These are phyloP conservation scores for Phytopythium sindhum DNA, from an alignment of 352 stramenopile species.

Conservation along the genomic window DNA sequence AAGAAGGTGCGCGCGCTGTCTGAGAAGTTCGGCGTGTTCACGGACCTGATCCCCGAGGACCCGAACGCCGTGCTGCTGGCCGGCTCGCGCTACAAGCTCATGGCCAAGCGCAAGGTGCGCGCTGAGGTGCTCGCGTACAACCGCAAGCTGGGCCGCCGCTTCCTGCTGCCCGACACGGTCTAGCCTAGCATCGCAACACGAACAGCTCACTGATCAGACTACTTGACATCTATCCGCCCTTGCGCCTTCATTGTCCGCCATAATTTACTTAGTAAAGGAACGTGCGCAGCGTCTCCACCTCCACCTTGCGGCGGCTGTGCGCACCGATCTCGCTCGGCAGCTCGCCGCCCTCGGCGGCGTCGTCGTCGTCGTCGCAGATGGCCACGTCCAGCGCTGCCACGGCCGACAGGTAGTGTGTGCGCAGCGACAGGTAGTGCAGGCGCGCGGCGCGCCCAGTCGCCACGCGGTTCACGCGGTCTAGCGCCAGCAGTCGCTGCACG, in stretches of 20 bases:
- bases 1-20: slow-evolving; percentile 68
- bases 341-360: slow-evolving; percentile 44
- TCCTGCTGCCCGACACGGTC: slow-evolving; percentile 51
- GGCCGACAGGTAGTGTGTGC: slow-evolving; percentile 64
- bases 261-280: slow-evolving; percentile 50
- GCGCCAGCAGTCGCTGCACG: slow-evolving; percentile 34
- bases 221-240: background rate
- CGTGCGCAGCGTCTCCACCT: slow-evolving; percentile 55
- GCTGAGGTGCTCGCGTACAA: slow-evolving; percentile 71
- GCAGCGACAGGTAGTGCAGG: slow-evolving; percentile 55
- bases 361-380: slow-evolving; percentile 52
- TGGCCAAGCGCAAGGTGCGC: slow-evolving; percentile 76
- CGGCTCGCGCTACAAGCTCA: slow-evolving; percentile 63
- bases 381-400: slow-evolving; percentile 58
- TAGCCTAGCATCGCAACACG: no score
- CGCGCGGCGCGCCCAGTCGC: slow-evolving; percentile 49
- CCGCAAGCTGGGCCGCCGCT: slow-evolving; percentile 69
- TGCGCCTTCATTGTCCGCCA: background rate
- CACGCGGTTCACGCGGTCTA: slow-evolving; percentile 57
- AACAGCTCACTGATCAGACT: no score
- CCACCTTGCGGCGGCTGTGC: slow-evolving; percentile 46
- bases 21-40: slow-evolving; percentile 68
- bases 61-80: slow-evolving; percentile 64
- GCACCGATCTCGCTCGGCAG: slow-evolving; percentile 55
- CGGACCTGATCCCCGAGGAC: slow-evolving; percentile 74